A percentile compares a stretch with the other conserved stretches of the same genome.
phyloP scores from a whole-genome alignment of 306 rosid species.

The Cicer bijugum region DNA sequence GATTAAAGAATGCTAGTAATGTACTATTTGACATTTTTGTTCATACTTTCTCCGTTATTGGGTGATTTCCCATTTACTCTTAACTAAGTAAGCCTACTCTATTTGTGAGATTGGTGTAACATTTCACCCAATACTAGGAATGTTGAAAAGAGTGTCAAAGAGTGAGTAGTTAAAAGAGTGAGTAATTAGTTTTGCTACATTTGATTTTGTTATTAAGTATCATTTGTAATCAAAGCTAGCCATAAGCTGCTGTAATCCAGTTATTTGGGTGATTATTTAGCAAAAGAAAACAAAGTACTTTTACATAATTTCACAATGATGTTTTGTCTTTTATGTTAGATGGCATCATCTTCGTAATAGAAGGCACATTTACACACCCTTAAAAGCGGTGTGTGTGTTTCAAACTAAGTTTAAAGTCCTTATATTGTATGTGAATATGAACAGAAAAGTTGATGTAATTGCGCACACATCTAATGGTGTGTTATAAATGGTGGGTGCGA shows the following conservation, averaged over 20 bases:
- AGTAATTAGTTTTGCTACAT: background rate
- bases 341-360: background rate
- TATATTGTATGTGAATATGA: conserved; percentile 18
- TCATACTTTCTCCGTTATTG: background rate
- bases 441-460: background rate
- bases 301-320: conserved; percentile 7
- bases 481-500: background rate
- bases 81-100: background rate
- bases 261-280: conserved; percentile 15
- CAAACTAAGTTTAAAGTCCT: conserved; percentile 5
- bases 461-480: background rate
- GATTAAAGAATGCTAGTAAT: conserved; percentile 4
- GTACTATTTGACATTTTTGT: background rate
- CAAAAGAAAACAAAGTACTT: background rate
- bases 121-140: conserved; percentile 12
- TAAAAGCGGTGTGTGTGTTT: background rate
- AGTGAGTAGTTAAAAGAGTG: background rate
- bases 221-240: background rate
- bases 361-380: background rate
- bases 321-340: background rate
- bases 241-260: background rate
- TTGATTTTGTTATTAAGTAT: conserved; percentile 14
- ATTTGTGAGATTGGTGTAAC: background rate
- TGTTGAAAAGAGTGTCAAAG: background rate
- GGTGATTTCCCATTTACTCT: conserved; percentile 5